These are phyloP conservation scores for Nigrospora oryzae DNA, from an alignment of 2,329 filamentous ascomycete species.

Conservation along the genomic window DNA sequence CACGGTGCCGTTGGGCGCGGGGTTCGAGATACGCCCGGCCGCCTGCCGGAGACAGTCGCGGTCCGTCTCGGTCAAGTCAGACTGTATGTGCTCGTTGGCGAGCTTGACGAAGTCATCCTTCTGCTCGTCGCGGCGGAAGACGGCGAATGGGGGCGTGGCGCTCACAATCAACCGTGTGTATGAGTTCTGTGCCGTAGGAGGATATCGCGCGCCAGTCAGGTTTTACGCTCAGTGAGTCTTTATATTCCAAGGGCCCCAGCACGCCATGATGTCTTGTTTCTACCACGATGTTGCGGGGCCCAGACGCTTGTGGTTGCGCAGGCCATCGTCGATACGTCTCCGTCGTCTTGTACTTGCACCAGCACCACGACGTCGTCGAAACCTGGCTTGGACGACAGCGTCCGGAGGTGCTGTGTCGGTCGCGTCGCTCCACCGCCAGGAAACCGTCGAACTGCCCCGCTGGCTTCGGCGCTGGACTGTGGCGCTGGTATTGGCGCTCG, in stretches of 20 bases:
- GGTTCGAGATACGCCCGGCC: conserved; percentile 42
- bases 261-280: background rate
- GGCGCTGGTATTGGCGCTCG: too few relatives aligned
- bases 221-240: background rate
- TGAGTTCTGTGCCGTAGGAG: background rate
- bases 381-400: too few relatives aligned
- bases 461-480: too few relatives aligned
- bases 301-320: too few relatives aligned
- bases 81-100: conserved; percentile 48
- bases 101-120: conserved; percentile 43
- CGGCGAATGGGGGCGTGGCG: conserved; percentile 15
- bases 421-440: too few relatives aligned
- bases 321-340: too few relatives aligned
- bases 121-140: conserved; percentile 22
- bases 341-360: background rate
- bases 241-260: background rate
- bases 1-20: conserved; percentile 50
- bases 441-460: too few relatives aligned
- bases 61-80: conserved; percentile 45
- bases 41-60: conserved; percentile 48
- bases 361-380: background rate
- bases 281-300: too few relatives aligned
- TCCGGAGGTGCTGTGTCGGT: too few relatives aligned
- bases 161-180: background rate
- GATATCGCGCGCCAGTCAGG: background rate